Evolutionary conservation across 139 green algal genomes (phyloP).

Genomic region (Asterochloris sp.): DNA sequence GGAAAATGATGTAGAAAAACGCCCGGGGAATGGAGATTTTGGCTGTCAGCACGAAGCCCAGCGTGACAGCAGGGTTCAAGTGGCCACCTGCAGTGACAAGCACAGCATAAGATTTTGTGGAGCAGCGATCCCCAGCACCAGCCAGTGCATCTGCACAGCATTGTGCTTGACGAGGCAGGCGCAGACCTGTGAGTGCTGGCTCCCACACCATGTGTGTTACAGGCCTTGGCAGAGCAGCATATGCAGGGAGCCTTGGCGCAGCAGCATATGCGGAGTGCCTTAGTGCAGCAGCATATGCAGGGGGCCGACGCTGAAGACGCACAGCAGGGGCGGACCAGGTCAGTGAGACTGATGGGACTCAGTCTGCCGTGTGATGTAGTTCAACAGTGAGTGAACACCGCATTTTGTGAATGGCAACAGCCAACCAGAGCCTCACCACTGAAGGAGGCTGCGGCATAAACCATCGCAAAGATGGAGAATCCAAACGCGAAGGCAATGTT

Average conservation of each 20-base stretch:
- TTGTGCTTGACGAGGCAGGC: not conserved
- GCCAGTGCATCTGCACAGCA: not conserved
- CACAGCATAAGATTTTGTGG: not conserved
- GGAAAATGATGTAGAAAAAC: conserved; percentile 9
- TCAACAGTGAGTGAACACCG: not conserved
- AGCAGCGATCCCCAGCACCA: too few species aligned
- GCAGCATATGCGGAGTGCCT: not conserved
- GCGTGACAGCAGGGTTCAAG: conserved; percentile 15
- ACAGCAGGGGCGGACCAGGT: not conserved
- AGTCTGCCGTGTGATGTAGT: not conserved
- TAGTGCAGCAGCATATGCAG: not conserved
- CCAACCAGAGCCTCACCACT: not conserved
- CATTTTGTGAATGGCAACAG: not conserved
- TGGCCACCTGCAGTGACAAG: conserved; percentile 3
- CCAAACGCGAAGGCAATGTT: conserved; percentile 24
- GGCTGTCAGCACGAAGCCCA: not conserved
- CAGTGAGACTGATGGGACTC: not conserved
- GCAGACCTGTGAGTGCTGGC: not conserved
- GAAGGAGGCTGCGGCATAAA: conserved; percentile 16
- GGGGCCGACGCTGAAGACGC: not conserved
- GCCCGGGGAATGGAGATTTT: conserved; percentile 10
- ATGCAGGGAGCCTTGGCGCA: not conserved
- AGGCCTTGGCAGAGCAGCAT: not conserved
- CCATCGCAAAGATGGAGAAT: conserved; percentile 18
- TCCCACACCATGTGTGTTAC: not conserved